These are phyloP conservation scores for Mucor mucedo DNA, from an alignment of 371 early-diverging fungal genomes.

Conservation along the genomic window DNA sequence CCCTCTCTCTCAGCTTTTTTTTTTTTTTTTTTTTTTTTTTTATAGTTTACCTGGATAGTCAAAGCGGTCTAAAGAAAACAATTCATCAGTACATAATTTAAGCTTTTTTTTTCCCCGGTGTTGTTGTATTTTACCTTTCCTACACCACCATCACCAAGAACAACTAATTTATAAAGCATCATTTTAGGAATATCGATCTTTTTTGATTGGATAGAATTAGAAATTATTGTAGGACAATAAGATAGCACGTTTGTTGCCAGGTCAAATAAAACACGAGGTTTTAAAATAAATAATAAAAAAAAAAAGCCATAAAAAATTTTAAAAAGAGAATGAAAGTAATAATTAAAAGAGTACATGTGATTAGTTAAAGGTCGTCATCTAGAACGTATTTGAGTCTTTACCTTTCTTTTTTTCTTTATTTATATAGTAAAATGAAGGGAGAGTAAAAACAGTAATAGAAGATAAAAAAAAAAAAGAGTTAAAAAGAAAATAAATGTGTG, in stretches of 20 bases:
- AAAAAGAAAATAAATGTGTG: too few species aligned
- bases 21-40: neutral
- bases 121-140: constrained; percentile 46
- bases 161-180: constrained; percentile 68
- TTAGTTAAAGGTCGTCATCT: neutral
- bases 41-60: constrained; percentile 37
- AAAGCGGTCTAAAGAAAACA: constrained; percentile 31
- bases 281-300: neutral
- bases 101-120: neutral
- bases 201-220: constrained; percentile 14
- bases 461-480: too few species aligned
- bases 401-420: neutral
- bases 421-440: neutral
- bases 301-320: constrained; percentile 8
- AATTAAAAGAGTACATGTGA: neutral
- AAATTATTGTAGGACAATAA: constrained; percentile 20
- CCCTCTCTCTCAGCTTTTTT: neutral
- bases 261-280: constrained; percentile 21
- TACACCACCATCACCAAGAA: constrained; percentile 61
- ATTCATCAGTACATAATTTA: too few species aligned
- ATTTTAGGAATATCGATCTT: constrained; percentile 31
- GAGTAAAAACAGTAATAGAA: neutral
- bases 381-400: neutral
- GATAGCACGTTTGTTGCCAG: constrained; percentile 24
- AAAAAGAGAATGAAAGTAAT: neutral